phyloP scores from a whole-genome alignment of 129 eudicot species.

The Deinandra increscens region DNA sequence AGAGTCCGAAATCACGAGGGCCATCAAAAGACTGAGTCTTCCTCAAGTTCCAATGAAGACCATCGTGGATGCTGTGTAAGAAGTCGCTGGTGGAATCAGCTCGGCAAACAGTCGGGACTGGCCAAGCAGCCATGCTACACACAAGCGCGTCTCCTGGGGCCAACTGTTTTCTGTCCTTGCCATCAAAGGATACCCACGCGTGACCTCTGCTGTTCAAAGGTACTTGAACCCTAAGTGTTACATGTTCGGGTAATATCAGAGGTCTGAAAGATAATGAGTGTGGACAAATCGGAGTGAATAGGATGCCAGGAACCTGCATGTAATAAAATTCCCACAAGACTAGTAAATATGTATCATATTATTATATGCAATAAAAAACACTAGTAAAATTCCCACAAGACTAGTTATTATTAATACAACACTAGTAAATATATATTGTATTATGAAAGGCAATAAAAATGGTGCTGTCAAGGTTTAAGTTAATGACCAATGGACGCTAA shows the following conservation, averaged over 20 bases:
- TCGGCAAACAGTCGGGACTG: conserved; percentile 77
- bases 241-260: conserved; percentile 70
- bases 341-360: too few relatives aligned
- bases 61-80: conserved; percentile 66
- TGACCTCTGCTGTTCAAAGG: conserved; percentile 72
- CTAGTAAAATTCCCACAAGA: too few relatives aligned
- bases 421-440: too few relatives aligned
- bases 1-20: neutral
- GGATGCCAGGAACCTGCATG: conserved; percentile 65
- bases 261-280: conserved; percentile 79
- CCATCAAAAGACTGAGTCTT: conserved; percentile 66
- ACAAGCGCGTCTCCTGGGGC: conserved; percentile 75
- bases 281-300: conserved; percentile 87
- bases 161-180: conserved; percentile 55
- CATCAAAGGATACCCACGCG: conserved; percentile 81
- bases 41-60: conserved; percentile 80
- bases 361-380: too few relatives aligned
- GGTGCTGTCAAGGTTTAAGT: too few relatives aligned
- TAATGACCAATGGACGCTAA: too few relatives aligned
- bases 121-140: conserved; percentile 85
- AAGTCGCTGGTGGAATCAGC: conserved; percentile 64
- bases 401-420: too few relatives aligned
- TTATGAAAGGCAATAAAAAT: too few relatives aligned
- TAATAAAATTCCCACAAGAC: too few relatives aligned
- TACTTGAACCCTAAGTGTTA: conserved; percentile 57